These are phyloP conservation scores for Lophiostoma macrostomum DNA, from an alignment of 495 filamentous ascomycete genomes.

Conservation along the genomic window DNA sequence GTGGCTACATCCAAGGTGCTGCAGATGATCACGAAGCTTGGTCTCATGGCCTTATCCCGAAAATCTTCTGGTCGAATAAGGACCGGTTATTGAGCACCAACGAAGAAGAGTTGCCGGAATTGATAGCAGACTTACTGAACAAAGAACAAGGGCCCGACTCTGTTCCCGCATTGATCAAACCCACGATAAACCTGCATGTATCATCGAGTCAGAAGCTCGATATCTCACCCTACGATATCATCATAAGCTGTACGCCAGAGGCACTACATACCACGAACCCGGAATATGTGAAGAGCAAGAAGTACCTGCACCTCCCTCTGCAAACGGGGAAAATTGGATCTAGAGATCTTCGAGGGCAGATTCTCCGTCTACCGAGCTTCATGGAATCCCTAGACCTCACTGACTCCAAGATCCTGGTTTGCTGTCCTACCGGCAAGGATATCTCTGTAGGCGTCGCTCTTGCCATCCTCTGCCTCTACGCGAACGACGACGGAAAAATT, in stretches of 20 bases:
- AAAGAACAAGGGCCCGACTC: conserved; percentile 16
- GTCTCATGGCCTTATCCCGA: conserved; percentile 66
- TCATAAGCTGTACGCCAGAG: conserved; percentile 38
- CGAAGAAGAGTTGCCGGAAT: conserved; percentile 61
- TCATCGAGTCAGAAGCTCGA: conserved; percentile 29
- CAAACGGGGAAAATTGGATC: conserved; percentile 68
- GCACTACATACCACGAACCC: conserved; percentile 4
- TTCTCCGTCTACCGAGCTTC: conserved; percentile 57
- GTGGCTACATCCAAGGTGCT: conserved; percentile 89
- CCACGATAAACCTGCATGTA: conserved; percentile 37
- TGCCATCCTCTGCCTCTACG: conserved; percentile 61
- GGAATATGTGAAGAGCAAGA: conserved; percentile 24
- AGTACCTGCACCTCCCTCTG: conserved; percentile 61
- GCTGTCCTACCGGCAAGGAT: conserved; percentile 63
- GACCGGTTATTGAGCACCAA: conserved; percentile 53
- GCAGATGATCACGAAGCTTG: conserved; percentile 92
- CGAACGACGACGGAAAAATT: conserved; percentile 50
- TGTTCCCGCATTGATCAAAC: conserved; percentile 30
- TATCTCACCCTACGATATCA: conserved; percentile 28
- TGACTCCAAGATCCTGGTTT: conserved; percentile 50
- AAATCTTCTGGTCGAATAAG: conserved; percentile 71
- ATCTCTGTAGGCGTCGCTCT: conserved; percentile 62
- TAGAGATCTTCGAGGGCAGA: conserved; percentile 64
- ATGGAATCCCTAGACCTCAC: conserved; percentile 15
- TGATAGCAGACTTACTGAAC: conserved; percentile 58